Base-by-base conservation (phyloP, 148 eudicot species). In the Camellia japonica region DNA sequence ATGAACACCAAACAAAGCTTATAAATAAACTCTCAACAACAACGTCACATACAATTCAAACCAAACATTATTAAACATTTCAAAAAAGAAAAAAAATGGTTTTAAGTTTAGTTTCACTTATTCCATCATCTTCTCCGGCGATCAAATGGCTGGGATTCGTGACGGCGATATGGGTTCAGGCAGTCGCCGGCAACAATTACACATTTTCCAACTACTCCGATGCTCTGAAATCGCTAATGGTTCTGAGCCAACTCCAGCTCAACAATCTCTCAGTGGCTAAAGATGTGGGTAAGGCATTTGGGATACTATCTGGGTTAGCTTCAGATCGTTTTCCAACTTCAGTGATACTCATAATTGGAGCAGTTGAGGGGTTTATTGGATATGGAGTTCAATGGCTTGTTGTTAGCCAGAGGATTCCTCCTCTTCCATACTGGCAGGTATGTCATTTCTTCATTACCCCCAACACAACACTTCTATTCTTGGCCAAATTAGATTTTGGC, bases 81-180 rank as follows among this genome's bases (percentile, higher is more conserved):
- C 20, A 15, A 55, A 30, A 30, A 30, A 30, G 30, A 23, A 30
- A 30, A 30, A 30, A 30, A 6, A 63, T 63, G 67, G 41, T 63
- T 20, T 19, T 19, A 19, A 9, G 10, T 7, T 38, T 7, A 23
- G 30, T 30, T 30, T 30, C 30, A 1, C 62, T 59, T 16, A 2
- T 76, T 8, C 68, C 89, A 49, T 81, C 87, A 41, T 69, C 87
- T 2, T 76, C 90, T 4, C 82, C 90, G 19, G 84, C 90, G 86
- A 81, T 84, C 11, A 87, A 85, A 81, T 91, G 92, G 92, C 85
- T 91, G 3, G 94, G 94, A 16, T 84, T 91, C 54, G 90, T 88
- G 15, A 87, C 87, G 9, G 91, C 95, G 75, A 74, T 90, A 5
- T 90, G 91, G 93, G 91, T 91, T 11, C 91, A 89, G 64, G 79